phyloP scores from a whole-genome alignment of 192 early-diverging fungal genomes.

The Coemansia sp. region DNA sequence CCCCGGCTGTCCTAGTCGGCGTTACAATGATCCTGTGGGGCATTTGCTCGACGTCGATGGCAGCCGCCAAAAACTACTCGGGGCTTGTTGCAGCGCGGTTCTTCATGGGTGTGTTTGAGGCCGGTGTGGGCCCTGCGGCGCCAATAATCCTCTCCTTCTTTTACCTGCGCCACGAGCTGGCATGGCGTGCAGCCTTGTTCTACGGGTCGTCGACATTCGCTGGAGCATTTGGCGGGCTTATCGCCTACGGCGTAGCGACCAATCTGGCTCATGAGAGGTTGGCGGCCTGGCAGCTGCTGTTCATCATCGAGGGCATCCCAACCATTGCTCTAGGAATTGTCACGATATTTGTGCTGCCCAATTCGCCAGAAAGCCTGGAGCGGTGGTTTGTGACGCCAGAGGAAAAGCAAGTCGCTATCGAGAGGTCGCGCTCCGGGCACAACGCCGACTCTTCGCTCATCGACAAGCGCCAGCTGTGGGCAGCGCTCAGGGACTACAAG shows the following conservation, averaged over 20 bases:
- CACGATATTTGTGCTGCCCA: slow-evolving; percentile 55
- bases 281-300: slow-evolving; percentile 69
- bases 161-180: slow-evolving; percentile 65
- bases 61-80: slow-evolving; percentile 46
- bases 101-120: slow-evolving; percentile 59
- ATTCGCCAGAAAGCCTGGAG: slow-evolving; percentile 52
- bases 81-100: slow-evolving; percentile 41
- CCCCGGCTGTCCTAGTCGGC: slow-evolving; percentile 61
- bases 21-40: slow-evolving; percentile 71
- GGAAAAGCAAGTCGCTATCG: slow-evolving; percentile 55
- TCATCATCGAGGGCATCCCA: slow-evolving; percentile 66
- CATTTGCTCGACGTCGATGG: slow-evolving; percentile 60
- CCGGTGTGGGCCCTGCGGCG: slow-evolving; percentile 72
- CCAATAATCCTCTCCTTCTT: slow-evolving; percentile 69
- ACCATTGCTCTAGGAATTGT: slow-evolving; percentile 59
- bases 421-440: slow-evolving; percentile 46
- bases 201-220: slow-evolving; percentile 69
- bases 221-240: slow-evolving; percentile 70
- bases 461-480: slow-evolving; percentile 49
- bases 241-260: slow-evolving; percentile 63
- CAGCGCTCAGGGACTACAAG: slow-evolving; percentile 54
- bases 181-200: slow-evolving; percentile 64
- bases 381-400: slow-evolving; percentile 51
- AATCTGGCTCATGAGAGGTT: slow-evolving; percentile 55
- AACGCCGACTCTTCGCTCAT: slow-evolving; percentile 36